Conservation (phyloP, 2,329 filamentous ascomycete genomes). For the Talaromyces sp. region DNA sequence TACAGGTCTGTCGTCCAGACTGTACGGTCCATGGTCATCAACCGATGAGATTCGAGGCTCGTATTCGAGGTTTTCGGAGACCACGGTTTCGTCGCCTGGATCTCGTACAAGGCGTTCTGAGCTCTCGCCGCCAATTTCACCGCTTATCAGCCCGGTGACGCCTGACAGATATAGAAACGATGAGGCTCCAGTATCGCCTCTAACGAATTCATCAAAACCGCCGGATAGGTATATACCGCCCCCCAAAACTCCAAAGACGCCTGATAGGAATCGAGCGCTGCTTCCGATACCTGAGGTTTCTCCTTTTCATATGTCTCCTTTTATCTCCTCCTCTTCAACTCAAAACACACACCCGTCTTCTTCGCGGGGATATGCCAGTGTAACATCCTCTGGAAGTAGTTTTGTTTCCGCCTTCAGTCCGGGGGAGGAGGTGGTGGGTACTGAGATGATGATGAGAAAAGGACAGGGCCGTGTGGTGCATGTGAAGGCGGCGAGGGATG, state of each 20-base stretch:
- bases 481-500: background rate
- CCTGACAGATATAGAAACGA: background rate
- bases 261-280: background rate
- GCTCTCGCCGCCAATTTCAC: background rate
- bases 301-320: background rate
- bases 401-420: background rate
- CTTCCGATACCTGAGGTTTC: background rate
- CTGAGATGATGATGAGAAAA: background rate
- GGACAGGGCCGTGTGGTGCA: background rate
- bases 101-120: background rate
- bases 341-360: background rate
- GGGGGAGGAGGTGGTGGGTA: background rate
- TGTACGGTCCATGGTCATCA: background rate
- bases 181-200: background rate
- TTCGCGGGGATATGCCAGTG: background rate
- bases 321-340: background rate
- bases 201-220: background rate
- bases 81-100: background rate
- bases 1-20: background rate
- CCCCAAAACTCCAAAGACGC: background rate
- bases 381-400: background rate
- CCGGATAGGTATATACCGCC: background rate
- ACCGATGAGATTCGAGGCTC: background rate
- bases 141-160: background rate
- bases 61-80: background rate